These are phyloP conservation scores for Irpex sp. DNA, from an alignment of 1,284 basidiomycete species.

Conservation along the genomic window DNA sequence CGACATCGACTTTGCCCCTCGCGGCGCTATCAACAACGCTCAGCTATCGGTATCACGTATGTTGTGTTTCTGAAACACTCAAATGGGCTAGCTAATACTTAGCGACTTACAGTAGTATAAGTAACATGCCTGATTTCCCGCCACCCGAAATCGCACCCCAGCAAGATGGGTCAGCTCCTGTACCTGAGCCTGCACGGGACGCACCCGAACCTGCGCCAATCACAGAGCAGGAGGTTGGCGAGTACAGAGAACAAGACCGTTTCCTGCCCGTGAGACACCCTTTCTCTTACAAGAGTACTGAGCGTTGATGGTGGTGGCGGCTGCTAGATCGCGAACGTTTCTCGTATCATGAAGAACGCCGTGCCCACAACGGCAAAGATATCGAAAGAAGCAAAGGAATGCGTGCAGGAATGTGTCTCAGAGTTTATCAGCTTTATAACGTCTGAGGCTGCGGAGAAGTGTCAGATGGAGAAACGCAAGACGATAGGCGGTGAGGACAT, in stretches of 20 bases:
- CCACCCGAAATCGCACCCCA: conserved; percentile 54
- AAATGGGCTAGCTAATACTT: background rate
- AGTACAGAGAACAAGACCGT: conserved; percentile 89
- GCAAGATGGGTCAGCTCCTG: conserved; percentile 40
- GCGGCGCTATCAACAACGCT: background rate
- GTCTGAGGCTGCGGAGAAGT: conserved; percentile 86
- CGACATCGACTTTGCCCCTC: background rate
- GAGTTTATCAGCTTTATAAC: conserved; percentile 97
- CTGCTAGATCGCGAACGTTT: conserved; percentile 88
- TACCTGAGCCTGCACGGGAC: conserved; percentile 40
- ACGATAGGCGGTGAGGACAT: conserved; percentile 92
- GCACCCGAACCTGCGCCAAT: conserved; percentile 64
- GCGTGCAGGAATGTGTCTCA: conserved; percentile 93
- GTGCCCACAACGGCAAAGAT: conserved; percentile 94
- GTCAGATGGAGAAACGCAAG: conserved; percentile 82
- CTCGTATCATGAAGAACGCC: conserved; percentile 90
- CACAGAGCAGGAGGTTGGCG: conserved; percentile 88
- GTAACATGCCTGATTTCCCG: conserved; percentile 47
- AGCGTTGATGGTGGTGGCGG: background rate
- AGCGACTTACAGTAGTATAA: background rate
- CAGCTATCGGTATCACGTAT: background rate
- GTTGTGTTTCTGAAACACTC: background rate
- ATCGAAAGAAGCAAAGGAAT: conserved; percentile 95
- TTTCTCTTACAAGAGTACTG: background rate
- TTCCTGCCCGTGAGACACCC: conserved; percentile 75